Evolutionary conservation across 106 monocot species (phyloP).

Genomic region (Acorus gramineus): DNA sequence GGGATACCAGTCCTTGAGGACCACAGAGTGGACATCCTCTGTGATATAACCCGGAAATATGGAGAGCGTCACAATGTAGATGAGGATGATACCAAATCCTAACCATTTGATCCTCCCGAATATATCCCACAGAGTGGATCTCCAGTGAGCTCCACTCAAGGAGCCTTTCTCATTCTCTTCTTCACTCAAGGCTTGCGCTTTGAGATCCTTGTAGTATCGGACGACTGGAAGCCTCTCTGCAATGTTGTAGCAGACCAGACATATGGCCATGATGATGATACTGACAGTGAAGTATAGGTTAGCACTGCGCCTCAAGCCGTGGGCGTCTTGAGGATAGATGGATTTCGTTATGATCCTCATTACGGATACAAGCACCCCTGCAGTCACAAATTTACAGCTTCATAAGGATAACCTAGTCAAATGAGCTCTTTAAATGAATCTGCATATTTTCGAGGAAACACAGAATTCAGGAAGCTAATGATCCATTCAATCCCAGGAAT

Average conservation of each 20-base stretch:
- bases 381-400: no score
- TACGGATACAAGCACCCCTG: no score
- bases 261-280: constrained; percentile 3
- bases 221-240: constrained; percentile 6
- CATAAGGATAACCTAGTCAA: no score
- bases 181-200: constrained; percentile 1
- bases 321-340: background rate
- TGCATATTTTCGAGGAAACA: no score
- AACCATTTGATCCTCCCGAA: background rate
- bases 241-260: constrained; percentile 5
- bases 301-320: constrained; percentile 3
- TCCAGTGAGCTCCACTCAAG: background rate
- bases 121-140: background rate
- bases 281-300: constrained; percentile 10
- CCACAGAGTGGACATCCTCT: constrained; percentile 8
- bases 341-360: constrained; percentile 9
- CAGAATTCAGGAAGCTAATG: no score
- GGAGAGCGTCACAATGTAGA: constrained; percentile 9
- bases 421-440: no score
- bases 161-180: background rate
- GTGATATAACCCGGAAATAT: constrained; percentile 8
- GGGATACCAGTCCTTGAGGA: constrained; percentile 6
- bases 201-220: constrained; percentile 4
- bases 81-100: background rate
- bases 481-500: no score